phyloP scores from a whole-genome alignment of 2,329 filamentous ascomycete genomes.

The Fusarium veterinarium region DNA sequence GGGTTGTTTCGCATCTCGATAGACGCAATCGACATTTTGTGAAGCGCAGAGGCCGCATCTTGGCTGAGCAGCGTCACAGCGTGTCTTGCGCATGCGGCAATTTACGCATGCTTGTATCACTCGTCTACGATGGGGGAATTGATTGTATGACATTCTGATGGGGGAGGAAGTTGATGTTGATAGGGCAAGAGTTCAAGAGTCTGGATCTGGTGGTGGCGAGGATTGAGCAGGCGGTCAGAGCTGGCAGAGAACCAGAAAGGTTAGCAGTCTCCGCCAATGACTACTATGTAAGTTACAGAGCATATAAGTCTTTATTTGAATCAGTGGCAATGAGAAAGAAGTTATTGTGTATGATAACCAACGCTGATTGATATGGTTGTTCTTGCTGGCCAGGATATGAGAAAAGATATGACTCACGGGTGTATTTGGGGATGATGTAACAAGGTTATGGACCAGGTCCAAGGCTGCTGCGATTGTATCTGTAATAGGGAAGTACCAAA shows the following conservation, averaged over 20 bases:
- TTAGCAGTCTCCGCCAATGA: neutral
- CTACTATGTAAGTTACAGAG: neutral
- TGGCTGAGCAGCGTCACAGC: slow-evolving; percentile 47
- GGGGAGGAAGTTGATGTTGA: too few species aligned
- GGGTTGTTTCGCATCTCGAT: slow-evolving; percentile 45
- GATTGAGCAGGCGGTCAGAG: neutral
- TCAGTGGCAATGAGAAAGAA: too few species aligned
- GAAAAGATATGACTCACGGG: too few species aligned
- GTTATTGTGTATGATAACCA: too few species aligned
- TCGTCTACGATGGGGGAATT: slow-evolving; percentile 18
- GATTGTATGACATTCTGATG: slow-evolving; percentile 2
- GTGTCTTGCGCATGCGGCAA: slow-evolving; percentile 47
- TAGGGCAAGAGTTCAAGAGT: neutral
- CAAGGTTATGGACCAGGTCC: too few species aligned
- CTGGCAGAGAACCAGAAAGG: neutral
- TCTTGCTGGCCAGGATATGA: too few species aligned
- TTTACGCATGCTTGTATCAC: slow-evolving; percentile 45
- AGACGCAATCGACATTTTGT: slow-evolving; percentile 47
- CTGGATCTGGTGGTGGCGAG: neutral
- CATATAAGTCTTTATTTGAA: too few species aligned
- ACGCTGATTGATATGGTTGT: too few species aligned
- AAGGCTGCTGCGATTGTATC: too few species aligned
- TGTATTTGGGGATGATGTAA: too few species aligned
- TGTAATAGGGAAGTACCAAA: too few species aligned
- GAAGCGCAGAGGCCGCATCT: slow-evolving; percentile 44